Evolutionary conservation across 257 asterid species (phyloP), one percentile per base, ranked within the genome.

Genomic region (Capsicum rhomboideum): DNA sequence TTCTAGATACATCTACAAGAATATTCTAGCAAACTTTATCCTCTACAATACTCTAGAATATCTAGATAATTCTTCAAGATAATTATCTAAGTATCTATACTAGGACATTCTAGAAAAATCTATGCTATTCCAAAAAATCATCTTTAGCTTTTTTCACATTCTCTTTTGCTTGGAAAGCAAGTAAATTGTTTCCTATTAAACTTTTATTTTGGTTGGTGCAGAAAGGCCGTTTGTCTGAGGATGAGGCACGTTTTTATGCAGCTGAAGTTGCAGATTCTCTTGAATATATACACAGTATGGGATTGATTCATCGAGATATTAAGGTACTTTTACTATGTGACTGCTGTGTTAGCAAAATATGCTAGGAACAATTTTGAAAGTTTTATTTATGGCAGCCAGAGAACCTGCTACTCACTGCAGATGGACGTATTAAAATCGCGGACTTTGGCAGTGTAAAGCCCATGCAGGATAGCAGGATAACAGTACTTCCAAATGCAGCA

Each of bases 361-460:
- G 8, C 28, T 50, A 50, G 82, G 63, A n/a, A 77, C 63, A 77
- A 50, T 26, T 26, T 26, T 77, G 72, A 88, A 34, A 72, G 72
- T 86, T 88, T 86, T 78, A 82, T 77, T 59, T 85, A 81, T 87
- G 90, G 83, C 95, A 97, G 98, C 99, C 99, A 17, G 99, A 97
- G 90, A 97, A 97, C 84, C 93, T 97, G 93, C 93, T 97, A 66
- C 97, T 97, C 86, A 93, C 94, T 74, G 64, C 91, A 20, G 99
- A 97, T 83, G 99, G 99, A 71, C 99, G 94, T 85, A 92, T 97
- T 86, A 97, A 97, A 86, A 90, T 97, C 84, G 99, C 98, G 17
- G 99, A 97, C 91, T 97, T 97, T 86, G 99, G 99, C 80, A 97
- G 98, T 59, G 99, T 97, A 75, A 97, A 95, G 91, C 98, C 98